phyloP scores from a whole-genome alignment of 176 grass and related monocot species.

The Aegilops tauschii region DNA sequence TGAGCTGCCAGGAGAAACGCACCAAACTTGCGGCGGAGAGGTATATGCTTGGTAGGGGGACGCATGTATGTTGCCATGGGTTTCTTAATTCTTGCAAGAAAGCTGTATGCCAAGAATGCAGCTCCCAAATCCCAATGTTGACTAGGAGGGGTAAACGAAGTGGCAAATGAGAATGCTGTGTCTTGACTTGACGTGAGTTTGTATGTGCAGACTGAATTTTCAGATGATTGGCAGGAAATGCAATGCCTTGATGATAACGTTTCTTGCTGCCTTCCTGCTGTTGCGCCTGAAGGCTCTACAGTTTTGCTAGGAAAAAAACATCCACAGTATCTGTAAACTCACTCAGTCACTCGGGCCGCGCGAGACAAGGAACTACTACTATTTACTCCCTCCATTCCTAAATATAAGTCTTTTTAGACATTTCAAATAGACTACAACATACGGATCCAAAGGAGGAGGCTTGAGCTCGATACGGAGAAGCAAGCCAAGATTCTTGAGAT shows the following conservation, averaged over 20 bases:
- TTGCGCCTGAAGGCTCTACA: neutral
- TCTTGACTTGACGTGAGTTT: neutral
- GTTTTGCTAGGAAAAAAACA: no score
- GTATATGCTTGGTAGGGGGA: neutral
- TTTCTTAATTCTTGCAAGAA: neutral
- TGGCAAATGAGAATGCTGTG: neutral
- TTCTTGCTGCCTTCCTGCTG: neutral
- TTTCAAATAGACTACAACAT: no score
- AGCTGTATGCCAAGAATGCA: neutral
- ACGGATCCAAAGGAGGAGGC: no score
- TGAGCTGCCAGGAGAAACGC: neutral
- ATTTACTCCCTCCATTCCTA: no score
- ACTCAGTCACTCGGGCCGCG: no score
- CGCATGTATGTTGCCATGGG: neutral
- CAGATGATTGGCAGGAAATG: neutral
- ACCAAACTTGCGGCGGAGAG: neutral
- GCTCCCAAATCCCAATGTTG: neutral
- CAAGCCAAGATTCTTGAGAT: no score
- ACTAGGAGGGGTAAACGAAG: neutral
- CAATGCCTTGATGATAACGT: neutral
- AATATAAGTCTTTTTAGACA: no score
- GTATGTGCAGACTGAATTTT: neutral
- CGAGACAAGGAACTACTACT: no score
- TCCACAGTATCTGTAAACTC: no score
- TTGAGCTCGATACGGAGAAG: no score